A percentile compares a stretch with the other conserved stretches of the same genome.
Conservation (phyloP, 495 filamentous ascomycete species). For the Trichocladium uniseriatum region DNA sequence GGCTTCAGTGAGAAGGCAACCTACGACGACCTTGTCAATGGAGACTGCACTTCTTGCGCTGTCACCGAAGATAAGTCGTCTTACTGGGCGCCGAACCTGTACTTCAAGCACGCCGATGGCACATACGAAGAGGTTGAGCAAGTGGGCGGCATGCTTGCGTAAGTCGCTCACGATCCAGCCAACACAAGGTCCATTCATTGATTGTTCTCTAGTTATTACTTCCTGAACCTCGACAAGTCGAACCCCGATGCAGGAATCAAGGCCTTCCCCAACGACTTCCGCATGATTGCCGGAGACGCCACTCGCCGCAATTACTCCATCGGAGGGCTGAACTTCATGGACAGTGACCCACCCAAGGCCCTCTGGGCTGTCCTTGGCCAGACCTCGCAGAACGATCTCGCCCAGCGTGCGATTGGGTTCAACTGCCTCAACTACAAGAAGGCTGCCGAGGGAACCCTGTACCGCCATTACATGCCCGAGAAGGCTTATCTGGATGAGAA, state of each 20-base stretch:
- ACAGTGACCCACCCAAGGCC: slow-evolving; percentile 66
- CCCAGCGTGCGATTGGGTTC: slow-evolving; percentile 80
- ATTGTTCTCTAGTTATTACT: slow-evolving; percentile 52
- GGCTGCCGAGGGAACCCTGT: slow-evolving; percentile 58
- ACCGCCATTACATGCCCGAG: slow-evolving; percentile 69
- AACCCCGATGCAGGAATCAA: slow-evolving; percentile 43
- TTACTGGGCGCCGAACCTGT: slow-evolving; percentile 60
- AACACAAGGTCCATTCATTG: background rate
- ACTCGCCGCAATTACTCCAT: slow-evolving; percentile 61
- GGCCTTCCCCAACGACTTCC: slow-evolving; percentile 71
- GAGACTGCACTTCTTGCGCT: slow-evolving; percentile 54
- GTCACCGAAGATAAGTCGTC: slow-evolving; percentile 56
- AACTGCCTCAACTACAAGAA: slow-evolving; percentile 77
- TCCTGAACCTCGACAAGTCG: slow-evolving; percentile 45
- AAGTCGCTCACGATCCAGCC: slow-evolving; percentile 16
- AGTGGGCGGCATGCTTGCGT: slow-evolving; percentile 54
- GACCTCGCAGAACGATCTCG: slow-evolving; percentile 53
- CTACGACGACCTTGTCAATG: slow-evolving; percentile 42
- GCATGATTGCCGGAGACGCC: slow-evolving; percentile 75
- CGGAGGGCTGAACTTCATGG: slow-evolving; percentile 29
- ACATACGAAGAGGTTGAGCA: slow-evolving; percentile 41
- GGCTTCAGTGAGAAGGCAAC: slow-evolving; percentile 41
- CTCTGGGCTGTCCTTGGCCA: slow-evolving; percentile 50
- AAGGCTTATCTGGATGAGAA: slow-evolving; percentile 68
- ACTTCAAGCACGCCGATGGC: slow-evolving; percentile 46